Base-by-base conservation (phyloP, 2,329 filamentous ascomycete genomes). In the Beauveria bassiana region DNA sequence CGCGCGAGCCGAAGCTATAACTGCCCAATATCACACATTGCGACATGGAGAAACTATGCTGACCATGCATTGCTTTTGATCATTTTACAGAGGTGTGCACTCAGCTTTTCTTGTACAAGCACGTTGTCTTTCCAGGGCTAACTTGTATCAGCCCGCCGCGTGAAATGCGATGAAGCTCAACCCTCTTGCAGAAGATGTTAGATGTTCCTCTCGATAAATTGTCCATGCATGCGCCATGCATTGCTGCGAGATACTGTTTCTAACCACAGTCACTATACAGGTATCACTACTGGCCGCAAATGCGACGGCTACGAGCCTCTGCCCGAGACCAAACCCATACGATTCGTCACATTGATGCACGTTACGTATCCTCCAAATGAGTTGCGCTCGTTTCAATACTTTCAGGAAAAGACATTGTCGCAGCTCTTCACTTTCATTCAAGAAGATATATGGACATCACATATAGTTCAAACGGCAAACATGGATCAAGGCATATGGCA, bases 151-250 rank as follows among this genome's bases (percentile, higher is more conserved):
- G 61, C 53, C 14, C 53, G 61, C 14, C 54, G 54, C 14, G 54
- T 62, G 14, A 62, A 62, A 26, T 62, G 61, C 42, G 61, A 62
- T 24, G 61, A 62, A 49, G 53, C 28, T 40, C 61, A 59, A 24
- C 61, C 61, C 20, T 55, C 54, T 18, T 62, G 54, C 43, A 58
- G 59, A 62, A 45, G 61, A 62, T 62, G 61, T 62, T 58, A 58
- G 55, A 34, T 12, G 14, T 9, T 28, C 26, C 18, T 9, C 34
- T 9, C 12, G 49, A 51, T 45, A 43, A 16, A 24, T 20, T 26
- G n/a, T 40, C 12, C 26, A 16, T 46, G 26, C 54, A 45, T 40
- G 22, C n/a, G 22, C 10, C 53, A 50, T 50, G 20, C 40, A 18
- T 10, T 45, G 38, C 31, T 18, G 16, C 31, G 31, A 40, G 3